Percentiles rank a stretch among this genome's conserved stretches.
phyloP scores from a whole-genome alignment of 148 eudicot species.

The Pouteria glomerata region DNA sequence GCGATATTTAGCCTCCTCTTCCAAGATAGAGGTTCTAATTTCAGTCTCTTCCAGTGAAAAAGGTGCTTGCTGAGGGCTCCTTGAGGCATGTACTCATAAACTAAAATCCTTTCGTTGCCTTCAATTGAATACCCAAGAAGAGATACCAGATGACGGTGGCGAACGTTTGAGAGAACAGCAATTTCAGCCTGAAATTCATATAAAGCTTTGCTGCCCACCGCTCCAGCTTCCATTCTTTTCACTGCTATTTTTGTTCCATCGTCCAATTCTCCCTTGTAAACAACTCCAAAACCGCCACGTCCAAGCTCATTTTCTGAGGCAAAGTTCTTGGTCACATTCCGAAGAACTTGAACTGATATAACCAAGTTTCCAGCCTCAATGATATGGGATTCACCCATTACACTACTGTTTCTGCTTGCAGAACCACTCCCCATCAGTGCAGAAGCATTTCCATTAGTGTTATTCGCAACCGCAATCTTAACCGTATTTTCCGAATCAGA shows the following conservation, averaged over 20 bases:
- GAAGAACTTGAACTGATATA: conserved; percentile 88
- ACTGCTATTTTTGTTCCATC: conserved; percentile 95
- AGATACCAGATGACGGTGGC: conserved; percentile 92
- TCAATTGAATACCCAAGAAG: conserved; percentile 74
- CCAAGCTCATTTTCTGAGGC: conserved; percentile 88
- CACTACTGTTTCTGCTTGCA: conserved; percentile 47
- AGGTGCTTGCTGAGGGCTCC: conserved; percentile 94
- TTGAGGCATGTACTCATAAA: conserved; percentile 96
- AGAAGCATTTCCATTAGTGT: conserved; percentile 36
- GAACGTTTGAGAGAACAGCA: conserved; percentile 88
- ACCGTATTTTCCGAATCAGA: conserved; percentile 51
- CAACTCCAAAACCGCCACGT: conserved; percentile 97
- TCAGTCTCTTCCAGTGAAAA: conserved; percentile 75
- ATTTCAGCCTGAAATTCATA: conserved; percentile 87
- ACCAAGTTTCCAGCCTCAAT: conserved; percentile 86
- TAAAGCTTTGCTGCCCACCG: conserved; percentile 70
- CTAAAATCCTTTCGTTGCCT: conserved; percentile 78
- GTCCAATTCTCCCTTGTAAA: conserved; percentile 91
- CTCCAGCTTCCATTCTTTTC: conserved; percentile 91
- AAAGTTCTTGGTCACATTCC: conserved; percentile 86
- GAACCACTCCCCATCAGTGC: conserved; percentile 48
- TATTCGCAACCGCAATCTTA: conserved; percentile 65
- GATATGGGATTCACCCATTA: conserved; percentile 54
- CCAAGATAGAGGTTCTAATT: conserved; percentile 92
- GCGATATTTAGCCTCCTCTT: conserved; percentile 89